A percentile compares a stretch with the other conserved stretches of the same genome.
These are phyloP conservation scores for Vicia sativa DNA, from an alignment of 306 rosid species.

Conservation along the genomic window DNA sequence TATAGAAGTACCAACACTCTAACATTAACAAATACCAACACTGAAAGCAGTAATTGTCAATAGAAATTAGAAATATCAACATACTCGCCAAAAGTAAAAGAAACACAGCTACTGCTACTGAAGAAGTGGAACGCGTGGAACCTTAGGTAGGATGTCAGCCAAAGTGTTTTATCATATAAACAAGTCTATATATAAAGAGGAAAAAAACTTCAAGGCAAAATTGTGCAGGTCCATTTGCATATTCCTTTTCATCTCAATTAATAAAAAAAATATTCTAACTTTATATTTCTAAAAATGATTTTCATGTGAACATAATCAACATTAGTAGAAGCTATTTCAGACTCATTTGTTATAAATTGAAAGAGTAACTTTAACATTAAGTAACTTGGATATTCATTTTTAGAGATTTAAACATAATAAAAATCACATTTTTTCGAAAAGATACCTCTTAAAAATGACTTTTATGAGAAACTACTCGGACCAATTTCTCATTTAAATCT, in stretches of 20 bases:
- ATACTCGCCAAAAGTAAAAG: not conserved
- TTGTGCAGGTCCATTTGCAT: not conserved
- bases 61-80: conserved; percentile 13
- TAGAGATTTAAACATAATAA: not conserved
- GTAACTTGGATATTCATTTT: conserved; percentile 7
- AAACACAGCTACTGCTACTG: conserved; percentile 15
- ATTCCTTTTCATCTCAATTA: not conserved
- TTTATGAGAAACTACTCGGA: too few species aligned
- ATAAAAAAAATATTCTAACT: too few species aligned
- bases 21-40: conserved; percentile 15
- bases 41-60: conserved; percentile 14
- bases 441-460: too few species aligned
- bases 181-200: too few species aligned
- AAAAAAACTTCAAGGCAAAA: not conserved
- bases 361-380: too few species aligned
- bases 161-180: too few species aligned
- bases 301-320: too few species aligned
- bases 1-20: not conserved
- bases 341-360: too few species aligned
- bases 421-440: too few species aligned
- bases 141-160: not conserved
- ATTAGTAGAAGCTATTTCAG: too few species aligned
- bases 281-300: not conserved
- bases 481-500: too few species aligned
- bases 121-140: conserved; percentile 4